phyloP scores from a whole-genome alignment of 495 filamentous ascomycete species.

The Staphylotrichum tortipilum region DNA sequence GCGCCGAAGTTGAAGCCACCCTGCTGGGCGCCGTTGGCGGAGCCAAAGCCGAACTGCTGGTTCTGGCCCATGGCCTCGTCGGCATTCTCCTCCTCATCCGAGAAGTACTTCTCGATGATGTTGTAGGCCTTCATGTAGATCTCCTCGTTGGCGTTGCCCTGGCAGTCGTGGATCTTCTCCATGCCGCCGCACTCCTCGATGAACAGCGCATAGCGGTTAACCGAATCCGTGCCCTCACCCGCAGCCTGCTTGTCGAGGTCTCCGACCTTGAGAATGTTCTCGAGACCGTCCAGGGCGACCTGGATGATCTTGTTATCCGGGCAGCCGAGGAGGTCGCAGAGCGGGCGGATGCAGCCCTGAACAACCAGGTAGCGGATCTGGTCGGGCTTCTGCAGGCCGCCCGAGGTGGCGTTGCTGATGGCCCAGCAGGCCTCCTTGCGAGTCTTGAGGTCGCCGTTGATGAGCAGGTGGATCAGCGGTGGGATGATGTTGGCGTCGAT shows the following conservation, averaged over 20 bases:
- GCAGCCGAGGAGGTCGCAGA: conserved; percentile 92
- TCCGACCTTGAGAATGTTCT: conserved; percentile 99
- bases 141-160: conserved; percentile 99
- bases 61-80: conserved; percentile 51
- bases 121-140: conserved; percentile 99
- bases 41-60: conserved; percentile 75
- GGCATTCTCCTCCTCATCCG: conserved; percentile 86
- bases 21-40: conserved; percentile 46
- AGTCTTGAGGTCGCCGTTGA: conserved; percentile 97
- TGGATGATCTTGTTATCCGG: conserved; percentile 99
- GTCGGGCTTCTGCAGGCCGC: conserved; percentile 95
- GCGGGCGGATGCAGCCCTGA: conserved; percentile 92
- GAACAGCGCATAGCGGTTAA: conserved; percentile 96
- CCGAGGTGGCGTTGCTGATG: conserved; percentile 97
- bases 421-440: conserved; percentile 99
- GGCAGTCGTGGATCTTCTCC: conserved; percentile 99
- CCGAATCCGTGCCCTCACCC: conserved; percentile 60
- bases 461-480: conserved; percentile 88
- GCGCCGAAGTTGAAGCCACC: conserved; percentile 83
- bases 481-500: conserved; percentile 96
- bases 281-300: conserved; percentile 92
- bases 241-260: conserved; percentile 94
- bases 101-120: conserved; percentile 99
- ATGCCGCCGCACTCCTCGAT: conserved; percentile 98
- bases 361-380: conserved; percentile 93